Conservation (phyloP, 768 basidiomycete species). For the Russula emetica region DNA sequence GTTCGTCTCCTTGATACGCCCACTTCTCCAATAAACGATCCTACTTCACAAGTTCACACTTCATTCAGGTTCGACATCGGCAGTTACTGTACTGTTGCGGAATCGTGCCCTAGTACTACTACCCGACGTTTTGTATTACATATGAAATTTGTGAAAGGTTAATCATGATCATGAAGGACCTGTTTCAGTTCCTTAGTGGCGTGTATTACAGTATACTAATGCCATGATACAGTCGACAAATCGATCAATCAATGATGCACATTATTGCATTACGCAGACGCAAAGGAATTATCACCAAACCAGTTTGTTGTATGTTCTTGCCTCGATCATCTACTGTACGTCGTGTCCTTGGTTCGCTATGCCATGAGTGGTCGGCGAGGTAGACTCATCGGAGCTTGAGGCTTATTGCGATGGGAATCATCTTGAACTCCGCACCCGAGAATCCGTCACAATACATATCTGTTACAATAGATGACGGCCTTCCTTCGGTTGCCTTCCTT, state of each 20-base stretch:
- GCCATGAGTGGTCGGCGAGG: slow-evolving; percentile 12
- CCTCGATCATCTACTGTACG: not conserved
- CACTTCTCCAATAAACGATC: not conserved
- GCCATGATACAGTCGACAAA: too few species aligned
- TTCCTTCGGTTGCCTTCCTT: too few species aligned
- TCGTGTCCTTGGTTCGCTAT: not conserved
- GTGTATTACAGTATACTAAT: not conserved
- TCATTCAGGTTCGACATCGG: not conserved
- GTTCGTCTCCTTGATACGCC: not conserved
- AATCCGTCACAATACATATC: not conserved
- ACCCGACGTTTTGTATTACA: not conserved
- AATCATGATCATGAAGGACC: too few species aligned
- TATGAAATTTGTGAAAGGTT: not conserved
- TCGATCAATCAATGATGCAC: not conserved
- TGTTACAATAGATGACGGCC: not conserved
- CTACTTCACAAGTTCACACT: not conserved
- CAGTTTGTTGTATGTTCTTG: not conserved
- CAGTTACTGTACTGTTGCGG: not conserved
- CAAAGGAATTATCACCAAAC: not conserved
- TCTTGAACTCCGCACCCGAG: not conserved
- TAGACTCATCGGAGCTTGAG: not conserved
- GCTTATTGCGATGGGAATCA: not conserved
- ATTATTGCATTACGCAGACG: not conserved
- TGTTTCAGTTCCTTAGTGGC: too few species aligned
- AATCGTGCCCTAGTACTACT: not conserved